These are phyloP conservation scores for Aureobasidium lini DNA, from an alignment of 2,329 filamentous ascomycete species.

Conservation along the genomic window DNA sequence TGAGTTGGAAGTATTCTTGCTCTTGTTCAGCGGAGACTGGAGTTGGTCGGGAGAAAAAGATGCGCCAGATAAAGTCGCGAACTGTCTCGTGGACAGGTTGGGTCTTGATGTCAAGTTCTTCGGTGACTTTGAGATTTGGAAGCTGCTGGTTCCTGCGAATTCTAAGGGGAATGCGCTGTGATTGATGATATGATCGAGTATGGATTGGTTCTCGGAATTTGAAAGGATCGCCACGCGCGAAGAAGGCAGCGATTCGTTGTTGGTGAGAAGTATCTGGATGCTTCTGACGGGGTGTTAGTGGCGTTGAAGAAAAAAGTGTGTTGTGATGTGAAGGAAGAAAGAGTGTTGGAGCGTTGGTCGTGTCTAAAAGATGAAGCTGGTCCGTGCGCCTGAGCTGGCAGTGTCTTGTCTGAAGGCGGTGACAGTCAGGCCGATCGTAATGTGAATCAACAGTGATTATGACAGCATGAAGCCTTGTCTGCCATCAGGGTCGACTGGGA, in stretches of 20 bases:
- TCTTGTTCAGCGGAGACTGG: background rate
- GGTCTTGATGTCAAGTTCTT: no score
- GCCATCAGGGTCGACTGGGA: no score
- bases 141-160: no score
- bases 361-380: background rate
- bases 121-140: no score
- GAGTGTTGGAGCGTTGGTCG: background rate
- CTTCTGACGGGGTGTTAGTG: background rate
- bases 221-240: background rate
- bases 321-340: background rate
- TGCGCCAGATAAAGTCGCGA: background rate
- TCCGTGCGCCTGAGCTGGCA: background rate
- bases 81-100: background rate
- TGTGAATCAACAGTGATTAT: no score
- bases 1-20: background rate
- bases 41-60: background rate
- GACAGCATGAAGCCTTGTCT: no score
- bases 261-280: no score
- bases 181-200: no score
- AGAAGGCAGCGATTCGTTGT: background rate
- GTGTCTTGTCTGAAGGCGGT: background rate
- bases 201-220: background rate
- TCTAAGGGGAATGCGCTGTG: background rate
- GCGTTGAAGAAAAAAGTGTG: background rate
- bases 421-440: no score